Conservation (phyloP, 768 basidiomycete genomes). For the Tricholoma matsutake region DNA sequence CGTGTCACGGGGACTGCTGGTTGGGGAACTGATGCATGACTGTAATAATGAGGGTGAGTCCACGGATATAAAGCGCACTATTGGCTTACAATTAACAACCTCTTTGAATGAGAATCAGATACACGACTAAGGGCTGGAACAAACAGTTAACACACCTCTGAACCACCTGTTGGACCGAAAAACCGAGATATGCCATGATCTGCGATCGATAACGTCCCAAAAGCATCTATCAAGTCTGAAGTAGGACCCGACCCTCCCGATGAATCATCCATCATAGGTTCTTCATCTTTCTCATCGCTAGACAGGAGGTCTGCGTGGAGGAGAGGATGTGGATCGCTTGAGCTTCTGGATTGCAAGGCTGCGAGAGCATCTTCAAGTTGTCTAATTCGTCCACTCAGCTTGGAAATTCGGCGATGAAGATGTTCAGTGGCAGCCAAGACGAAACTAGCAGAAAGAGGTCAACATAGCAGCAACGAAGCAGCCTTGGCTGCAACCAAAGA, state of each 20-base stretch:
- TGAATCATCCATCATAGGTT: constrained; percentile 22
- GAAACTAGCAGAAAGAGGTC: constrained; percentile 30
- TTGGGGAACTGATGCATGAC: constrained; percentile 9
- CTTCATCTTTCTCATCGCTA: constrained; percentile 23
- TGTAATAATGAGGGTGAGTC: not conserved
- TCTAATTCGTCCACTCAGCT: constrained; percentile 52
- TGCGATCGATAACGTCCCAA: constrained; percentile 58
- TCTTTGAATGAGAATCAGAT: constrained; percentile 6
- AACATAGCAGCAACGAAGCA: not conserved
- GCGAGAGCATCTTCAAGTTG: constrained; percentile 54
- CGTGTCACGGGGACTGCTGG: constrained; percentile 9
- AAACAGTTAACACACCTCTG: constrained; percentile 44
- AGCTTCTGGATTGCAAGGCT: constrained; percentile 46
- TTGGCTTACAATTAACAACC: constrained; percentile 22
- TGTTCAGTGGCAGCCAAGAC: constrained; percentile 67
- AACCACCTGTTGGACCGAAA: constrained; percentile 66
- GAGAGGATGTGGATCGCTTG: constrained; percentile 56
- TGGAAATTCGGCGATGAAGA: constrained; percentile 53
- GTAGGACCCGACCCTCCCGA: constrained; percentile 8
- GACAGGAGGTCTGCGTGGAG: constrained; percentile 47
- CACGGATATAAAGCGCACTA: not conserved
- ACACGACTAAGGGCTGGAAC: constrained; percentile 1
- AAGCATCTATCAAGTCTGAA: constrained; percentile 49
- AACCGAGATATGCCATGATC: constrained; percentile 59
- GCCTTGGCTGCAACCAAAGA: not conserved